phyloP scores from a whole-genome alignment of 192 early-diverging fungal species.

The Backusella liffmaniae region DNA sequence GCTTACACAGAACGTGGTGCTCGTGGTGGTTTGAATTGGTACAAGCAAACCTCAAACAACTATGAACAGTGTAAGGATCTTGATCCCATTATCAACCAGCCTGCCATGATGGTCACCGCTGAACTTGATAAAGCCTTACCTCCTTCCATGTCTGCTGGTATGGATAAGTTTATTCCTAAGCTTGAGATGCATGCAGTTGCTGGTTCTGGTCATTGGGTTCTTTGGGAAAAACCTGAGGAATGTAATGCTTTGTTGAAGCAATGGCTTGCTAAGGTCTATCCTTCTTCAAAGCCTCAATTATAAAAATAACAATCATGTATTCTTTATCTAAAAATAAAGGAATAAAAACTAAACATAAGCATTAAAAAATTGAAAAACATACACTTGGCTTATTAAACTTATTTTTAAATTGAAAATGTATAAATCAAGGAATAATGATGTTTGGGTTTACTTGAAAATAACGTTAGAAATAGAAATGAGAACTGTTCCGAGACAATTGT shows the following conservation, averaged over 20 bases:
- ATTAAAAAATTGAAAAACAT: neutral
- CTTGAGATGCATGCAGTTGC: slow-evolving; percentile 26
- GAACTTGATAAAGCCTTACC: slow-evolving; percentile 30
- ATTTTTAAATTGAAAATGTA: neutral
- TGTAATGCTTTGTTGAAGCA: slow-evolving; percentile 29
- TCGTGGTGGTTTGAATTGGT: slow-evolving; percentile 60
- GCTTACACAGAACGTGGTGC: slow-evolving; percentile 39
- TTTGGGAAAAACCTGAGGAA: slow-evolving; percentile 33
- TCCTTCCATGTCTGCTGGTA: slow-evolving; percentile 34
- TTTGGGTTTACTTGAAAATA: too few species aligned
- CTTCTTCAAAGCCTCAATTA: slow-evolving; percentile 5
- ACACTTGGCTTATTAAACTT: neutral
- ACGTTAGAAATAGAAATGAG: neutral
- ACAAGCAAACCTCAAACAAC: slow-evolving; percentile 37
- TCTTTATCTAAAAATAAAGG: neutral
- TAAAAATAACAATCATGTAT: slow-evolving; percentile 2
- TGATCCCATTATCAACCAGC: slow-evolving; percentile 21
- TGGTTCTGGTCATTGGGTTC: slow-evolving; percentile 37
- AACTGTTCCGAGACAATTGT: too few species aligned
- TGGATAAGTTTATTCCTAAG: slow-evolving; percentile 27
- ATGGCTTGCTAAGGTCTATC: slow-evolving; percentile 19
- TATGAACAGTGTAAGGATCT: slow-evolving; percentile 33
- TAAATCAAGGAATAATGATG: too few species aligned
- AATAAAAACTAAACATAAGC: neutral
- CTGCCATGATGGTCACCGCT: slow-evolving; percentile 36